Evolutionary conservation across 2,329 filamentous ascomycete species (phyloP).

Genomic region (Curvularia spicifera): DNA sequence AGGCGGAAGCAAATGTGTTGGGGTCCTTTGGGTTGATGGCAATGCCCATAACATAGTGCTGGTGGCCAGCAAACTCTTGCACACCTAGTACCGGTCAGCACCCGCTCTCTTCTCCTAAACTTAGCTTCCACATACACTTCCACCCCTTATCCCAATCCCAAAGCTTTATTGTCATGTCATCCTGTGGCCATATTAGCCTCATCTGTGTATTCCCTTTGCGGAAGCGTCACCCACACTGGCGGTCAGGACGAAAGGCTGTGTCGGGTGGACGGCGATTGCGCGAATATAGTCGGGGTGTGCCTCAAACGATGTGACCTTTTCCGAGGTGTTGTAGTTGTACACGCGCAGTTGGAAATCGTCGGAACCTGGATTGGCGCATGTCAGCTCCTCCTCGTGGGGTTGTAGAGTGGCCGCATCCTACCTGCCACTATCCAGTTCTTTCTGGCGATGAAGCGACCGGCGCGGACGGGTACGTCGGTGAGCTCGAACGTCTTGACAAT

Average conservation of each 20-base stretch:
- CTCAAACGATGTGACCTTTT: conserved; percentile 97
- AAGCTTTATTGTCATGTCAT: conserved; percentile 73
- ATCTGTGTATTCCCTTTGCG: not conserved
- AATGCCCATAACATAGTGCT: conserved; percentile 95
- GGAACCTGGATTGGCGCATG: conserved; percentile 55
- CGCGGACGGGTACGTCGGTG: conserved; percentile 96
- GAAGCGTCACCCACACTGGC: conserved; percentile 64
- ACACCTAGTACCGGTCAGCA: conserved; percentile 57
- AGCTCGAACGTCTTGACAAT: conserved; percentile 99
- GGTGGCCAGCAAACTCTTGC: conserved; percentile 94
- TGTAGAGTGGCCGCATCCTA: conserved; percentile 17
- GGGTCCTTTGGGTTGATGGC: conserved; percentile 88
- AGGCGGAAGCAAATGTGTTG: conserved; percentile 90
- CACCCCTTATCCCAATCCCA: conserved; percentile 99
- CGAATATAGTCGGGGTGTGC: conserved; percentile 98
- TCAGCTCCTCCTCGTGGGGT: conserved; percentile 23
- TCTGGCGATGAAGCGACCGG: conserved; percentile 91
- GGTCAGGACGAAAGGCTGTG: conserved; percentile 93
- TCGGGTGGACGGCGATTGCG: conserved; percentile 93
- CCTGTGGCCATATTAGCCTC: conserved; percentile 36
- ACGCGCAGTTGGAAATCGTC: conserved; percentile 84
- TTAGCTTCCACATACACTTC: conserved; percentile 68
- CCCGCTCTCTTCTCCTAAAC: not conserved
- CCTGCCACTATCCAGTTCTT: conserved; percentile 99
- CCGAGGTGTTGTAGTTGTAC: conserved; percentile 99